Conservation (phyloP, 73 alveolate species). For the Blepharisma japonicum region DNA sequence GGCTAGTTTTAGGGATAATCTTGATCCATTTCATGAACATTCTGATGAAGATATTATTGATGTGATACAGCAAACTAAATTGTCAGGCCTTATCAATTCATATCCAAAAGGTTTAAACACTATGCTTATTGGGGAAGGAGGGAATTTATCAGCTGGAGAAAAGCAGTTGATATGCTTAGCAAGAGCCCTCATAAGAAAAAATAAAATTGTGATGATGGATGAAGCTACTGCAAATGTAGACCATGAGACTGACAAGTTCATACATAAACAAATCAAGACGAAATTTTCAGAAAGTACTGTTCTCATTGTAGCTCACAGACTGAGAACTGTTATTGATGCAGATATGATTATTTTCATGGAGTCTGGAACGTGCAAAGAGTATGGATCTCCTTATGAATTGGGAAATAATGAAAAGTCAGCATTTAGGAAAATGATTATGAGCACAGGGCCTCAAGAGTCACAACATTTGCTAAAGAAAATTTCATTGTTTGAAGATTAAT, state of each 20-base stretch:
- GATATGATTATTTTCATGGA: constrained; percentile 65
- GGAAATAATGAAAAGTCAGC: background rate
- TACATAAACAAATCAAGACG: constrained; percentile 39
- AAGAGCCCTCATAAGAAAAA: constrained; percentile 60
- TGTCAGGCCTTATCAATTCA: constrained; percentile 31
- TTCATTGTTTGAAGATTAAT: too few relatives aligned
- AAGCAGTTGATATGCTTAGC: constrained; percentile 64
- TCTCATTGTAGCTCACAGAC: constrained; percentile 66
- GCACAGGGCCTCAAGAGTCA: background rate
- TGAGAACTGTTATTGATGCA: constrained; percentile 49
- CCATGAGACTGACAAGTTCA: constrained; percentile 58
- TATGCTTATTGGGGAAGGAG: constrained; percentile 53
- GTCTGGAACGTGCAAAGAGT: constrained; percentile 41
- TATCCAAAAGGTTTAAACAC: constrained; percentile 59
- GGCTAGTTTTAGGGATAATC: constrained; percentile 67
- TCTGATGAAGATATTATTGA: constrained; percentile 50
- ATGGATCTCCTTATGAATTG: background rate
- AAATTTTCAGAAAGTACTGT: constrained; percentile 54
- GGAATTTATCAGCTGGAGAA: constrained; percentile 61
- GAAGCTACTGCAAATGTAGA: constrained; percentile 69
- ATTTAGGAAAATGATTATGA: constrained; percentile 4
- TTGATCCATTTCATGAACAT: constrained; percentile 73
- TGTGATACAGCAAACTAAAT: constrained; percentile 42
- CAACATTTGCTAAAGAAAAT: background rate
- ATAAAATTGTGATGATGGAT: constrained; percentile 58